phyloP scores from a whole-genome alignment of 169 alveolate species.

The Plasmodium cynomolgi region DNA sequence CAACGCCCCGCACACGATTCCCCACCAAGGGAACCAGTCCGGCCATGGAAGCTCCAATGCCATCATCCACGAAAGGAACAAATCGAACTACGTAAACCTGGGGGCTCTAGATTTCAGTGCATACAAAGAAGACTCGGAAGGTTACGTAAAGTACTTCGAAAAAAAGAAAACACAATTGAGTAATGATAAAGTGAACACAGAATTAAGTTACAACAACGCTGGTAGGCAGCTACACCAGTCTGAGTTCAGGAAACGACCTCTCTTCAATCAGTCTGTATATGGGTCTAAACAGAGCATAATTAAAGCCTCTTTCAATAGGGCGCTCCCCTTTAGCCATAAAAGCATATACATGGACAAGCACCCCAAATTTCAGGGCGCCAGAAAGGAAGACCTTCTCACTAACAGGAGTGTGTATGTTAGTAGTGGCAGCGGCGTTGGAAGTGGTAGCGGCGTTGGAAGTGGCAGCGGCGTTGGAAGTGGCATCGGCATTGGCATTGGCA shows the following conservation, averaged over 20 bases:
- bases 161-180: conserved; percentile 5
- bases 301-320: conserved; percentile 14
- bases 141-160: conserved; percentile 58
- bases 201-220: not conserved
- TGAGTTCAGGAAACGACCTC: conserved; percentile 8
- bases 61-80: conserved; percentile 26
- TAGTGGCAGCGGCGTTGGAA: not conserved
- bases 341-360: conserved; percentile 9
- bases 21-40: not conserved
- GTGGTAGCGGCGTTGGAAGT: not conserved
- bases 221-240: conserved; percentile 1
- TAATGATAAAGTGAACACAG: conserved; percentile 2
- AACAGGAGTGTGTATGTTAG: conserved; percentile 7
- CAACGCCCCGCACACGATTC: not conserved
- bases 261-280: conserved; percentile 32
- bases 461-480: not conserved
- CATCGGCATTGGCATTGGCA: not conserved
- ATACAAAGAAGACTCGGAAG: conserved; percentile 72
- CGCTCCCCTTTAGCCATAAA: not conserved
- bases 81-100: conserved; percentile 43
- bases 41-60: not conserved
- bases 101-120: conserved; percentile 75
- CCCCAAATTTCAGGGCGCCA: conserved; percentile 4
- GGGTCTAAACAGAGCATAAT: conserved; percentile 7
- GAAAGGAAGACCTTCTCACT: not conserved